These are phyloP conservation scores for Tolypocladium ophioglossoides DNA, from an alignment of 2,329 filamentous ascomycete species.

Conservation along the genomic window DNA sequence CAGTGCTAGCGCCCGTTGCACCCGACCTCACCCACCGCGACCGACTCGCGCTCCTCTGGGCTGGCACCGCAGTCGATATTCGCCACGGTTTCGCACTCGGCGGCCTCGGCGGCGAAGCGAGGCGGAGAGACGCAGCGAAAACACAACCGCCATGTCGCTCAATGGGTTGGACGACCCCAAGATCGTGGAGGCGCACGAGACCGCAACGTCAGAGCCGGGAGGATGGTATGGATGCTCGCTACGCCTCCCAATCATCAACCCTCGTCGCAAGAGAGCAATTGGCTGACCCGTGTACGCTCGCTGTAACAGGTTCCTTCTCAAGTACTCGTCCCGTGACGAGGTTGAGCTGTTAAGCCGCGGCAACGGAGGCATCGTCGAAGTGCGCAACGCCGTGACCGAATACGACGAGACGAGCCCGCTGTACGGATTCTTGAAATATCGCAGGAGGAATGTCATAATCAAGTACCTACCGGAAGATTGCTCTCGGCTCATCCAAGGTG, in stretches of 20 bases:
- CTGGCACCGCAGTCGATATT: not conserved
- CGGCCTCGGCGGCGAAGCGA: not conserved
- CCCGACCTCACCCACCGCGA: not conserved
- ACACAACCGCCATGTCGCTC: slow-evolving; percentile 62
- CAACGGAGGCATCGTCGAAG: slow-evolving; percentile 72
- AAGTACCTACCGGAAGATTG: slow-evolving; percentile 89
- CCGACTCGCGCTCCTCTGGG: not conserved
- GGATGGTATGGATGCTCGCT: slow-evolving; percentile 63
- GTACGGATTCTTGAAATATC: slow-evolving; percentile 85
- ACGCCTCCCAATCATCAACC: not conserved
- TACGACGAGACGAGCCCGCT: slow-evolving; percentile 81
- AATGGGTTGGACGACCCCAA: slow-evolving; percentile 81
- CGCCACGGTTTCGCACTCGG: not conserved
- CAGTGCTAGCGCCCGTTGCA: not conserved
- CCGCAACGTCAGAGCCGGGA: slow-evolving; percentile 70
- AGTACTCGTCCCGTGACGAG: slow-evolving; percentile 82
- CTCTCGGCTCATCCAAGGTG: slow-evolving; percentile 87
- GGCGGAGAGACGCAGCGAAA: slow-evolving; percentile 1
- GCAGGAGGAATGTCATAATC: slow-evolving; percentile 79
- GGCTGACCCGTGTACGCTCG: slow-evolving; percentile 8
- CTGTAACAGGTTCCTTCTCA: slow-evolving; percentile 73
- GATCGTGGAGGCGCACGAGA: slow-evolving; percentile 77
- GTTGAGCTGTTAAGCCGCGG: slow-evolving; percentile 69
- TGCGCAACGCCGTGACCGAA: slow-evolving; percentile 63
- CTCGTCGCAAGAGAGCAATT: not conserved